A percentile compares a stretch with the other conserved stretches of the same genome.
phyloP scores from a whole-genome alignment of 257 asterid genomes.

The Leonotis leonurus region DNA sequence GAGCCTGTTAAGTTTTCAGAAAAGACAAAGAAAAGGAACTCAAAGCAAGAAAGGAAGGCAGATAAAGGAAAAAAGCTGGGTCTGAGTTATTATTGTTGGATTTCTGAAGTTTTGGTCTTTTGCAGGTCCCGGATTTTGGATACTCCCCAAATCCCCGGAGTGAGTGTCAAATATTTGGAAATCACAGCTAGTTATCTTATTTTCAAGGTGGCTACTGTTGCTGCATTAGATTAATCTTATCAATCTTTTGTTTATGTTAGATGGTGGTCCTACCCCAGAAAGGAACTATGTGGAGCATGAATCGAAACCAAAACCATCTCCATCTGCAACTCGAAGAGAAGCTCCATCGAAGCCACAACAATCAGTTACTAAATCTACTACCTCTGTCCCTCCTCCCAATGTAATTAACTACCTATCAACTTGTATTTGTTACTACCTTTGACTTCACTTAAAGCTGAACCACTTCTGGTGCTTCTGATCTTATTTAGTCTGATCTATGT shows the following conservation, averaged over 20 bases:
- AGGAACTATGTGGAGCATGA: conserved; percentile 53
- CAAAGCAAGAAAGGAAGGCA: neutral
- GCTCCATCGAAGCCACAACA: conserved; percentile 60
- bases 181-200: neutral
- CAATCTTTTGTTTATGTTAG: conserved; percentile 29
- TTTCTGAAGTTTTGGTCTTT: conserved; percentile 22
- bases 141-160: conserved; percentile 81
- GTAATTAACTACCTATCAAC: conserved; percentile 40
- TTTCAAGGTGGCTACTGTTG: neutral
- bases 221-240: neutral
- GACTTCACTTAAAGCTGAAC: neutral
- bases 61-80: neutral
- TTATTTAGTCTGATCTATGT: neutral
- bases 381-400: conserved; percentile 63
- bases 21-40: neutral
- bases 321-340: conserved; percentile 43
- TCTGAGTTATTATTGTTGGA: conserved; percentile 8
- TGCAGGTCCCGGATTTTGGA: conserved; percentile 65
- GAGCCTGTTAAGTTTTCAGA: conserved; percentile 15
- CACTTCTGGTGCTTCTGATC: neutral
- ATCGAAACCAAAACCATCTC: conserved; percentile 54
- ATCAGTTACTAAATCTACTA: conserved; percentile 52
- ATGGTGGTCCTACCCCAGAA: conserved; percentile 73
- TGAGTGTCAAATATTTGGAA: conserved; percentile 35
- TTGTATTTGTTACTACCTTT: conserved; percentile 14